phyloP scores from a whole-genome alignment of 306 rosid species.

The Malus sieversii region DNA sequence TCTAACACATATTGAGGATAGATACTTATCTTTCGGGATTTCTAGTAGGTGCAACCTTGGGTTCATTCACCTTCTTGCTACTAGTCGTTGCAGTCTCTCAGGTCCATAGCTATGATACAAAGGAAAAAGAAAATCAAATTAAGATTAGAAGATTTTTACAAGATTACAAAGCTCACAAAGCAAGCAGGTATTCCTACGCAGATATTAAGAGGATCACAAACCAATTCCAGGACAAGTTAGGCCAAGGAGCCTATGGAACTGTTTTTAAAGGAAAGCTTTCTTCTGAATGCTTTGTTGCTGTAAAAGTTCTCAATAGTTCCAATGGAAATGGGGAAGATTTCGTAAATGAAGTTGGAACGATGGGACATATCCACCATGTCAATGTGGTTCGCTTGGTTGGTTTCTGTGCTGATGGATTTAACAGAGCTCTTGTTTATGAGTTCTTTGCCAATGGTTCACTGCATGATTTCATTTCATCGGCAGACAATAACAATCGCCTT shows the following conservation, averaged over 20 bases:
- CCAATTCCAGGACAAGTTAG: conserved; percentile 25
- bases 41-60: conserved; percentile 17
- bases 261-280: conserved; percentile 32
- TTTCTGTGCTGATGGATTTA: conserved; percentile 33
- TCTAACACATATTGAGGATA: too few relatives aligned
- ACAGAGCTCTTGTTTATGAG: conserved; percentile 35
- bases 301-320: neutral
- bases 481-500: neutral
- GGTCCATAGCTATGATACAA: neutral
- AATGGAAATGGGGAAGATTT: conserved; percentile 2
- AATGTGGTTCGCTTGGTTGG: conserved; percentile 38
- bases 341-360: conserved; percentile 21
- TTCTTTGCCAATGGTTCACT: conserved; percentile 31
- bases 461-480: conserved; percentile 17
- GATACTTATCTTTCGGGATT: fast-evolving
- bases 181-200: conserved; percentile 31
- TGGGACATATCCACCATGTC: conserved; percentile 38
- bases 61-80: conserved; percentile 5
- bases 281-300: conserved; percentile 2
- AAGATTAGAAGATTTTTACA: conserved; percentile 22
- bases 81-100: neutral
- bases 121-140: conserved; percentile 5
- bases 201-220: conserved; percentile 35
- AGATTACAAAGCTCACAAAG: conserved; percentile 37
- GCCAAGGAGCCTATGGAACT: conserved; percentile 35